Evolutionary conservation across 192 early-diverging fungal species (phyloP).

Genomic region (Helicostylum pulchrum): DNA sequence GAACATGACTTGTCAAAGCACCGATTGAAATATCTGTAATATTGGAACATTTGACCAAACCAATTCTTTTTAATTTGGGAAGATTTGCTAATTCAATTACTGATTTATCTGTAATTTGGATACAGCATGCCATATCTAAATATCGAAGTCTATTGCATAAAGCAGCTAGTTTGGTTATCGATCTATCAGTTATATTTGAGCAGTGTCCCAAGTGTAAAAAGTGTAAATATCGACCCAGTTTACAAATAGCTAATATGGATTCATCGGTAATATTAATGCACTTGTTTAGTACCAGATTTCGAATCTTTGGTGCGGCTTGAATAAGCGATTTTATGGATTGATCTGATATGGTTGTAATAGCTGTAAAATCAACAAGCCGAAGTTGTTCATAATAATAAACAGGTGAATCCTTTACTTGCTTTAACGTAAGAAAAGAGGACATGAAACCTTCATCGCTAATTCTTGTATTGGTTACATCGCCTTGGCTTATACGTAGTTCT

Average conservation of each 20-base stretch:
- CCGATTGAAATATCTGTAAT: slow-evolving; percentile 53
- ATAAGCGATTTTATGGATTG: slow-evolving; percentile 43
- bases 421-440: slow-evolving; percentile 20
- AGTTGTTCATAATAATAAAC: slow-evolving; percentile 44
- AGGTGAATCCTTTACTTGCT: not conserved
- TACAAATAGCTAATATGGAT: slow-evolving; percentile 43
- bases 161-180: slow-evolving; percentile 44
- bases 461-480: slow-evolving; percentile 21
- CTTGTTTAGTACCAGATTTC: slow-evolving; percentile 54
- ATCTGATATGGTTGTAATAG: slow-evolving; percentile 44
- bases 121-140: slow-evolving; percentile 55
- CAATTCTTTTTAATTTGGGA: slow-evolving; percentile 53
- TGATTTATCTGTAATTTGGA: slow-evolving; percentile 48
- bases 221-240: slow-evolving; percentile 52
- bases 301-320: slow-evolving; percentile 49
- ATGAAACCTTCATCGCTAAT: slow-evolving; percentile 38
- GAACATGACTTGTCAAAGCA: slow-evolving; percentile 42
- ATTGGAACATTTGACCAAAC: slow-evolving; percentile 58
- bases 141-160: slow-evolving; percentile 54
- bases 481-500: slow-evolving; percentile 46
- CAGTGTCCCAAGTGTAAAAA: slow-evolving; percentile 61
- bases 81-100: slow-evolving; percentile 51
- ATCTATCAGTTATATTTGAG: slow-evolving; percentile 45
- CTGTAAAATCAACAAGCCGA: slow-evolving; percentile 52
- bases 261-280: slow-evolving; percentile 52